Percentiles rank a stretch among this genome's conserved stretches.
Evolutionary conservation across 352 stramenopile genomes (phyloP).

Genomic region (Globisporangium ultimum): DNA sequence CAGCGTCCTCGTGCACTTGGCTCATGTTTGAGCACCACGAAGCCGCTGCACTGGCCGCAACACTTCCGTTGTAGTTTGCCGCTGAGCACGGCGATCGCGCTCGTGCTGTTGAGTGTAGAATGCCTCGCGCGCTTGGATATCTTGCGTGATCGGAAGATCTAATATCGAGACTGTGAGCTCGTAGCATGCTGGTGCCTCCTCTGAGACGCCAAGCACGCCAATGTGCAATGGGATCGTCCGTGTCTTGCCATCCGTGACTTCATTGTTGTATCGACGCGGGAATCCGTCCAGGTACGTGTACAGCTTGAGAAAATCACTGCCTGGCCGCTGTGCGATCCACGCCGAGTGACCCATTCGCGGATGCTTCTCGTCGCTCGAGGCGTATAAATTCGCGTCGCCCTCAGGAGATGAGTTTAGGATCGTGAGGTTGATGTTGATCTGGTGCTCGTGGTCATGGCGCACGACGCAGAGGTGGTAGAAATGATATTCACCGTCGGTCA

Average conservation of each 20-base stretch:
- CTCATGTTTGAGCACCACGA: too few species aligned
- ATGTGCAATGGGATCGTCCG: slow-evolving; percentile 71
- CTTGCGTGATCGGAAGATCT: slow-evolving; percentile 48
- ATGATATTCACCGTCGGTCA: slow-evolving; percentile 45
- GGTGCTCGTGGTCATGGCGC: slow-evolving; percentile 76
- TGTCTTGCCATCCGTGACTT: slow-evolving; percentile 23
- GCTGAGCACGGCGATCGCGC: slow-evolving; percentile 7
- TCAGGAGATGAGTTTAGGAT: slow-evolving; percentile 5
- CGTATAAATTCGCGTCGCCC: slow-evolving; percentile 60
- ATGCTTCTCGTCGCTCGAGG: slow-evolving; percentile 65
- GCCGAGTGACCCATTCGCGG: slow-evolving; percentile 56
- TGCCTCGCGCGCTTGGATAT: slow-evolving; percentile 40
- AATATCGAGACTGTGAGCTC: slow-evolving; percentile 56
- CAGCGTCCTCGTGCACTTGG: too few species aligned
- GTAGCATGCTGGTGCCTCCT: slow-evolving; percentile 24
- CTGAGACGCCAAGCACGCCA: slow-evolving; percentile 47
- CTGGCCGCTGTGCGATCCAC: slow-evolving; percentile 66
- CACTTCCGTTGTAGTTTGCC: too few species aligned
- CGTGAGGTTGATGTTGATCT: slow-evolving; percentile 62
- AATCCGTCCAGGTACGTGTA: slow-evolving; percentile 81
- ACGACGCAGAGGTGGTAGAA: slow-evolving; percentile 77
- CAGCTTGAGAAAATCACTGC: slow-evolving; percentile 57
- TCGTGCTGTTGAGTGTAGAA: slow-evolving; percentile 58
- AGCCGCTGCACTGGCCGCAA: too few species aligned
- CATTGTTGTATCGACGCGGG: slow-evolving; percentile 28